Base-by-base conservation (phyloP, 2,329 filamentous ascomycete genomes). In the Sclerotinia minor region DNA sequence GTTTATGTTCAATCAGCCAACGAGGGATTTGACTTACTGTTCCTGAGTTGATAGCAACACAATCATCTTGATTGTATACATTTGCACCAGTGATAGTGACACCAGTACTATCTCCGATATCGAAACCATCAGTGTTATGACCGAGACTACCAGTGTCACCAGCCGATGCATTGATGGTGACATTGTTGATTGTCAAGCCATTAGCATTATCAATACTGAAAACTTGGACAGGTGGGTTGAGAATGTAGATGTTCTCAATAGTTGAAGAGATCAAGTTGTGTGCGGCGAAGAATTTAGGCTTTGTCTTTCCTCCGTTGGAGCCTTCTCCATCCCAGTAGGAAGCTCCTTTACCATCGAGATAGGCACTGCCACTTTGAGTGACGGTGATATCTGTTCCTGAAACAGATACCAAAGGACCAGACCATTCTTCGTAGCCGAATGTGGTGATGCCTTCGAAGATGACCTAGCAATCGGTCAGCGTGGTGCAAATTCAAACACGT, bases 391-490 rank as follows among this genome's bases (percentile, higher is more conserved):
- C 78, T 47, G 77, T 84, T 52, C 88, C 89, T 1, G 83, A 84
- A 70, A 90, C 80, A 38, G 83, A 81, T 72, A 91, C 82, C 19
- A 91, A 80, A 54, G 88, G 88, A 0, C 88, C 88, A 3, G 76
- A 75, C 88, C 87, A 91, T 73, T 88, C 83, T 70, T 85, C 79
- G 78, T 89, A 90, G 47, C 81, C 88, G 73, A 89, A 91, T 65
- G 84, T 86, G n/a, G 88, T 90, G 21, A 80, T 84, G 55, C 89
- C 89, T 69, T 85, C 78, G 77, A 90, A 90, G 72, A 84, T 85
- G 70, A 89, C 67, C 75, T 83, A 44, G 63, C 5, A 54, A 44
- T 60, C 3, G 47, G 35, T 29, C n/a, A 53, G 44, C 49, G 17
- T 49, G 15, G 38, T 59, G 24, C n/a, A 29, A n/a, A n/a, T 29